Base-by-base conservation (phyloP, 192 early-diverging fungal genomes). In the Hyaloraphidium curvatum region DNA sequence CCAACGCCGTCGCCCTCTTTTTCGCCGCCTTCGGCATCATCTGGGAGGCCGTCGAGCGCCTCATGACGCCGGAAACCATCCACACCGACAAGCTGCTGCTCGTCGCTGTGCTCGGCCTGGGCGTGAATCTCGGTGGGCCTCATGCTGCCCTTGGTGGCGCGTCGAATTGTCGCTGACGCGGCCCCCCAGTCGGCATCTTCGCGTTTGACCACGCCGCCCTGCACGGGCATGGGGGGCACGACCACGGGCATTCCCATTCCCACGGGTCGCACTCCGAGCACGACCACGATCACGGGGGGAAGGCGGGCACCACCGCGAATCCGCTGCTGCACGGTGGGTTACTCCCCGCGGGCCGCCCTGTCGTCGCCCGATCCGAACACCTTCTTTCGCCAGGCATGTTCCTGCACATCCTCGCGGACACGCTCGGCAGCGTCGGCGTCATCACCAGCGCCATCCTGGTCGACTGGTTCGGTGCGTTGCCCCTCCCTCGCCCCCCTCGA, bases 401-500 rank as follows among this genome's bases (percentile, higher is more conserved):
- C 57, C 64, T 97, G 30, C 92, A 97, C 54, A 81, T 97, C 28
- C 66, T 97, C 57, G 84, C 89, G 3, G 92, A 97, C 63, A 89
- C 92, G 1, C 68, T 97, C 17, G 92, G 92, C 26, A 91, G 87
- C 30, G 86, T 90, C 0, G 92, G 92, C 52, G 92, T 97, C 0
- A 91, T 97, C 48, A 76, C 91, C n/a, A 92, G 89, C 0, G 87
- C 87, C 0, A 56, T 97, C 21, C 64, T 92, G 29, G 89, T 97
- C 33, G 72, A 85, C 58, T 75, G 63, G 60, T 91, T 88, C 63
- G 88, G 71, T 74, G 56, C 13, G 54, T 21, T 5, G 27, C 13
- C 7, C 31, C 5, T 2, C 31, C 53, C 16, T 26, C 53, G 7
- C 37, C 5, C 43, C 21, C n/a, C 50, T 19, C 31, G 22, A 37